Conservation (phyloP, 768 basidiomycete genomes). For the Pluteus cervinus region DNA sequence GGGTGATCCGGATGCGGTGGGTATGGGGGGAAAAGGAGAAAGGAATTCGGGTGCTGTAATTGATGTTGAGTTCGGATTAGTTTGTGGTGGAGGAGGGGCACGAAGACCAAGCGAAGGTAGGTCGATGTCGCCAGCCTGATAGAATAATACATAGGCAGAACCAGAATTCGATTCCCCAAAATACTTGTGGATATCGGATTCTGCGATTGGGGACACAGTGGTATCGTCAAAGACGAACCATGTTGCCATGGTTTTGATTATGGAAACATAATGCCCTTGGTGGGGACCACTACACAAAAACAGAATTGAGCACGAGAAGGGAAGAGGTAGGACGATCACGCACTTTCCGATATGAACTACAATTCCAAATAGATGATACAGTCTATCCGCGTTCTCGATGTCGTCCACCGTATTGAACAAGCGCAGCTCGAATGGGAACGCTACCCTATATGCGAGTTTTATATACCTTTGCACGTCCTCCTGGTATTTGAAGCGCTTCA, state of each 20-base stretch:
- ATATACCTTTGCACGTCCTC: constrained; percentile 87
- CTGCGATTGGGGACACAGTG: constrained; percentile 80
- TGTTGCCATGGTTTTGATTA: constrained; percentile 76
- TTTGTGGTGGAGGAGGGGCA: constrained; percentile 19
- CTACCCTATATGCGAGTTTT: constrained; percentile 95
- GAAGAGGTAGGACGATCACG: constrained; percentile 28
- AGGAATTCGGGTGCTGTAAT: constrained; percentile 11
- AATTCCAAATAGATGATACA: constrained; percentile 93
- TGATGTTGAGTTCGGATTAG: constrained; percentile 14
- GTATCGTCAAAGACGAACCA: constrained; percentile 98
- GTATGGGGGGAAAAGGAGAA: constrained; percentile 14
- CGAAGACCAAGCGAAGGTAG: constrained; percentile 63
- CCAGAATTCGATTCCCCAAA: constrained; percentile 89
- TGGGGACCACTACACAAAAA: constrained; percentile 74
- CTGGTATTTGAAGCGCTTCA: constrained; percentile 99
- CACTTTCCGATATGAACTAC: constrained; percentile 99
- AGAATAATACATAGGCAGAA: constrained; percentile 94
- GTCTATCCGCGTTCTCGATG: constrained; percentile 80
- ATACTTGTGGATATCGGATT: constrained; percentile 86
- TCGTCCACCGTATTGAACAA: constrained; percentile 98
- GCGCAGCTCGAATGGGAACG: constrained; percentile 91
- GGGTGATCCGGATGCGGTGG: constrained; percentile 20
- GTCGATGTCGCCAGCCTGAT: constrained; percentile 90
- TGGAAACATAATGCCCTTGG: constrained; percentile 96
- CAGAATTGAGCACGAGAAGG: constrained; percentile 9